Evolutionary conservation across 2,329 filamentous ascomycete genomes (phyloP), one percentile per base, ranked within the genome.

Genomic region (Neonectria punicea): DNA sequence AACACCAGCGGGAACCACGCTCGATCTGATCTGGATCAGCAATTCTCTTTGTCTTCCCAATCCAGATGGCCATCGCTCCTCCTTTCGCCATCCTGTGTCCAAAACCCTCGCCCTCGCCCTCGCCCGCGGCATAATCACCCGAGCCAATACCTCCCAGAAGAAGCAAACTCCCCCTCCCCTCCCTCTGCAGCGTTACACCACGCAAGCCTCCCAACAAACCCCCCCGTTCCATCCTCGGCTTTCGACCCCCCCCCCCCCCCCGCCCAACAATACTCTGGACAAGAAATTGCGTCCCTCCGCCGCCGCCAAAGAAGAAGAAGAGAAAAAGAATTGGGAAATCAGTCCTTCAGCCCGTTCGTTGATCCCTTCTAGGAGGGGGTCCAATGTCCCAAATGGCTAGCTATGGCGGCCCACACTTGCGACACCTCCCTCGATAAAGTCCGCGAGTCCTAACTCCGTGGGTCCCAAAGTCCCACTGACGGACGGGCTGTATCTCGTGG

Each of bases 401-500:
- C 5, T 36, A 36, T 58, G 56, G 56, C 36, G 55, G 25, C 25
- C 18, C 47, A 51, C 36, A 18, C 13, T 34, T 53, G 47, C 57
- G 22, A 32, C 46, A 10, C 20, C 34, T 7, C 34, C 28, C 46
- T 50, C 30, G 25, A 50, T 41, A 25, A 57, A 34, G 54, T 57
- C 41, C 53, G 54, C 46, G 22, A 36, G 25, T 34, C 39, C 53
- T 43, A 44, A 36, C 18, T 49, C 54, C 43, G 54, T 18, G 7
- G 16, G 11, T 2, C n/a, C 25, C 25, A 25, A 34, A 44, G 25
- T 44, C 43, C n/a, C 18, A 30, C 28, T 28, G 32, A 41, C 47
- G 43, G 46, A 18, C 16, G 49, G 55, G 51, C 36, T 53, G 57
- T 53, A 59, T 59, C 47, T 59, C 49, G 47, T 59, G 56, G 56